phyloP scores from a whole-genome alignment of 2,329 filamentous ascomycete species.

The Septoria linicola region DNA sequence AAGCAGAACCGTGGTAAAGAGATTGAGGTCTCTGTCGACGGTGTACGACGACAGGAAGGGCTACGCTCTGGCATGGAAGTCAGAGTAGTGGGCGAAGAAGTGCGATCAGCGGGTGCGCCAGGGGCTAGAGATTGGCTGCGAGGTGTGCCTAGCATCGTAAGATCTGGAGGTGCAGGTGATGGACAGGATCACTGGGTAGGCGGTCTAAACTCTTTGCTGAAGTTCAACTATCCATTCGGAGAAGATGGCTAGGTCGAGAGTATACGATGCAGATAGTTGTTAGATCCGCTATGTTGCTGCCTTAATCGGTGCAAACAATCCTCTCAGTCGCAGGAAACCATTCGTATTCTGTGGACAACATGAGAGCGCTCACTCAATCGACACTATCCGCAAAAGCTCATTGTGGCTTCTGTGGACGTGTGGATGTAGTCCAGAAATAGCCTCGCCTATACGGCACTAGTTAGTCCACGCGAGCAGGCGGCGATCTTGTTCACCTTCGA shows the following conservation, averaged over 20 bases:
- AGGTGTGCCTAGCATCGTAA: conserved; percentile 88
- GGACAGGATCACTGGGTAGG: conserved; percentile 94
- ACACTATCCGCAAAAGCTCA: no score
- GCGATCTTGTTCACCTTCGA: no score
- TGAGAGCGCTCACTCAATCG: no score
- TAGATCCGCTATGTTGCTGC: no score
- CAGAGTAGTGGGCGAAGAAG: conserved; percentile 80
- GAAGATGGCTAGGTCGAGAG: conserved; percentile 46
- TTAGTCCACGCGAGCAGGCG: no score
- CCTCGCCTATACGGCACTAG: no score
- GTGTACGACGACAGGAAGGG: conserved; percentile 45
- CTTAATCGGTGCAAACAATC: no score
- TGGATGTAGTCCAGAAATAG: background rate
- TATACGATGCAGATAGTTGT: no score
- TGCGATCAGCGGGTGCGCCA: conserved; percentile 49
- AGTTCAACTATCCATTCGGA: conserved; percentile 97
- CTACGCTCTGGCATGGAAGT: conserved; percentile 64
- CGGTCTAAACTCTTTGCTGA: conserved; percentile 85
- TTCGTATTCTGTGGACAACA: no score
- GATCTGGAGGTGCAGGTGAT: conserved; percentile 50
- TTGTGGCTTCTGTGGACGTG: no score
- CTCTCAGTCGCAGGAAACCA: no score
- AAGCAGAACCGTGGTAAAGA: conserved; percentile 54
- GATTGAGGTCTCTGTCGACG: conserved; percentile 53
- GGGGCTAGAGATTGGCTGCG: conserved; percentile 58